phyloP scores from a whole-genome alignment of 1,284 basidiomycete genomes.

The Leccinum subspadiceum region DNA sequence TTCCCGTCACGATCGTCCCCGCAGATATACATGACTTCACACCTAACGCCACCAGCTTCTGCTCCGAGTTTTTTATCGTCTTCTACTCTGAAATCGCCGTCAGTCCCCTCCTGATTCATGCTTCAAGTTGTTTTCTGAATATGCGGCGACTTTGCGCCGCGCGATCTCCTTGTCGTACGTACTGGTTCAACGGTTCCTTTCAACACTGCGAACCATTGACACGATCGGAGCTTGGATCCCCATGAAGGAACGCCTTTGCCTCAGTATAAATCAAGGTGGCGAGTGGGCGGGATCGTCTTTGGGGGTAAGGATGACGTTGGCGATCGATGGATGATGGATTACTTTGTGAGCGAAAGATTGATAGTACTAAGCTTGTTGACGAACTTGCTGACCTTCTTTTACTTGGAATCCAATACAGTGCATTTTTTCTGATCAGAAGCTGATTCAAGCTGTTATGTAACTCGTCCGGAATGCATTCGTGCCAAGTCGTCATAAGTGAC shows the following conservation, averaged over 20 bases:
- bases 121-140: not conserved
- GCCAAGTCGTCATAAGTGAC: not conserved
- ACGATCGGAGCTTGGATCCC: not conserved
- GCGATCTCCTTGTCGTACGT: not conserved
- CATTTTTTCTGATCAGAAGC: not conserved
- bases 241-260: not conserved
- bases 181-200: not conserved
- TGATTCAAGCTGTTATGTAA: not conserved
- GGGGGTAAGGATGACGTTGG: not conserved
- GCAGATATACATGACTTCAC: not conserved
- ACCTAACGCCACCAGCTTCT: not conserved
- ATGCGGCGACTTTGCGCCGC: not conserved
- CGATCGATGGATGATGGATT: not conserved
- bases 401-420: not conserved
- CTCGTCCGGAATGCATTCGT: not conserved
- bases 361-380: not conserved
- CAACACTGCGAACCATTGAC: not conserved
- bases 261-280: not conserved
- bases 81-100: not conserved
- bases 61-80: not conserved
- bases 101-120: not conserved
- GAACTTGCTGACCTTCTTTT: not conserved
- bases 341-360: not conserved
- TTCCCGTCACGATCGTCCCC: not conserved
- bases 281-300: not conserved